Base-by-base conservation (phyloP, 352 stramenopile species). In the Saprolegnia diclina region DNA sequence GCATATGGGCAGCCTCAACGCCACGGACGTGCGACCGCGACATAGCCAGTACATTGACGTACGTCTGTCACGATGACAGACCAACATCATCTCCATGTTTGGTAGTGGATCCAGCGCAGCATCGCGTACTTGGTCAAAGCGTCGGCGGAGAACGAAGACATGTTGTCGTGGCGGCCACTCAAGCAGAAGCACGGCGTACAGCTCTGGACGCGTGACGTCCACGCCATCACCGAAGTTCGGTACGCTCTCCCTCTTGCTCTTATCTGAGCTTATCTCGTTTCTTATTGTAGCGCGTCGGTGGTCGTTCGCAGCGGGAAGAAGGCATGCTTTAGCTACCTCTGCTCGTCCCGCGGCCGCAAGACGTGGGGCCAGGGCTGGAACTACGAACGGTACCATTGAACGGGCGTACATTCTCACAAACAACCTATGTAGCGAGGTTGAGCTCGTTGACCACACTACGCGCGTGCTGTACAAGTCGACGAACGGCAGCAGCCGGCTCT, bases 151-250 rank as follows among this genome's bases (percentile, higher is more conserved):
- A 13, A 21, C 9, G 56, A 64, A 13, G n/a, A 11, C 53, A 26
- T 4, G 4, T 18, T 4, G 19, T 32, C 48, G 24, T 63, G 55
- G 55, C 26, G 14, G 16, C n/a, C 29, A 19, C 21, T 48, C 29
- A 37, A 53, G 26, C 19, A 24, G 19, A 66, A 66, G 26, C 57
- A 50, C 24, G 44, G 57, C 19, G 57, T 66, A 7, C 40, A 45
- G 19, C 37, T 55, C 10, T 18, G 11, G 16, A 40, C 57, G 16
- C 57, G 57, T 1, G 44, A 42, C n/a, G 13, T 37, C 35, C 40
- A 22, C 9, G 11, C 3, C 18, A 22, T 66, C n/a, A n/a, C 35
- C 19, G 57, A 66, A 22, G 37, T 66, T 19, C 21, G 50, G 57
- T 66, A 40, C 22, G 37, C 5, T 0, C 21, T 32, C 5, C 18